Base-by-base conservation (phyloP, 1,139 yeast species). In the Scheffersomyces illinoinensis region DNA sequence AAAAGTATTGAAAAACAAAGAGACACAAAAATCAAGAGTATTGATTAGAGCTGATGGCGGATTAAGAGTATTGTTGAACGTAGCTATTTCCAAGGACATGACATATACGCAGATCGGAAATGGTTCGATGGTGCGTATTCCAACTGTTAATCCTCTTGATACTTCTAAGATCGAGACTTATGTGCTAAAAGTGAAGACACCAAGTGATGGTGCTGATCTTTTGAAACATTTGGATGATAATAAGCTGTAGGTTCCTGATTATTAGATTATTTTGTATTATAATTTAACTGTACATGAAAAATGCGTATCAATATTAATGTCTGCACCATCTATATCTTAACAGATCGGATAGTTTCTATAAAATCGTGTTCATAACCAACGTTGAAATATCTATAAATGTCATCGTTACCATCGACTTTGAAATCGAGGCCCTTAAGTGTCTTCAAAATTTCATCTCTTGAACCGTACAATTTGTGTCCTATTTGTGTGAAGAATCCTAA, bases 41-140 rank as follows among this genome's bases (percentile, higher is more conserved):
- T 76, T 95, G 52, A 82, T 95, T 26, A 86, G 98, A 68, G 91
- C 97, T 0, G 98, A 93, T 60, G 97, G 97, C 50, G 87, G 93
- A 52, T 90, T 90, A 54, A 82, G 96, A 65, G 87, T 93, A n/a
- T 73, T 95, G 52, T 77, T 95, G 61, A 95, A 95, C 71, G 78
- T 87, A 21, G 72, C 78, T 21, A 75, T 90, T 10, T 76, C 81
- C 58, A 78, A 82, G 68, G 81, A 81, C 61, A 74, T 90, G 67
- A 78, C 78, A 52, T 87, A 89, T 71, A 76, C 85, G 60, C 75
- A 83, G 4, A 74, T 85, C 53, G 91, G 91, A 8, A 88, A 86
- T 64, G 86, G 86, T 18, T 76, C 79, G 19, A 75, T 82, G 68
- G 87, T 90, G 26, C 81, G 87, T 64, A 76, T 90, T 47, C 88